These are phyloP conservation scores for Kwoniella newhampshirensis DNA, from an alignment of 768 basidiomycete genomes.

Conservation along the genomic window DNA sequence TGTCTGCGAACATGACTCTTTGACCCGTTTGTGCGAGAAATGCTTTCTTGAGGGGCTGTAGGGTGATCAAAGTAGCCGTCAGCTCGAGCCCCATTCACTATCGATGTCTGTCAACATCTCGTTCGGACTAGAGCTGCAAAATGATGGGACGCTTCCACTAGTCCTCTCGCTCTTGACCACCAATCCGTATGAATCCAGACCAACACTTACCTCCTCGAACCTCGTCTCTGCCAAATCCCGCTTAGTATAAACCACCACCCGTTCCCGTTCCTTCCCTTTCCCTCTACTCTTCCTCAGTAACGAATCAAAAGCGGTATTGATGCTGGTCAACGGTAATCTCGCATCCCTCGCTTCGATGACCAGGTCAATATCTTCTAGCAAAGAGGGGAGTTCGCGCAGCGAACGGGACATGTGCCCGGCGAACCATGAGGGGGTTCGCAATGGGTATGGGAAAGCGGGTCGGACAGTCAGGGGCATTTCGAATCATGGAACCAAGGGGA, in stretches of 20 bases:
- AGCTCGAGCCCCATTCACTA: slow-evolving; percentile 61
- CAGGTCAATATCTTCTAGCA: slow-evolving; percentile 68
- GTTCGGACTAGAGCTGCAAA: too few relatives aligned
- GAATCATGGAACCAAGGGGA: neutral
- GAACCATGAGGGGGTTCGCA: slow-evolving; percentile 85
- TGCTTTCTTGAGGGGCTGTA: slow-evolving; percentile 54
- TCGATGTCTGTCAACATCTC: slow-evolving; percentile 60
- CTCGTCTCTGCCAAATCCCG: slow-evolving; percentile 83
- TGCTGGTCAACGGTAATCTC: slow-evolving; percentile 85
- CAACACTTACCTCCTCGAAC: slow-evolving; percentile 72
- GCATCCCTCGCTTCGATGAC: slow-evolving; percentile 94
- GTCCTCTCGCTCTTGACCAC: too few relatives aligned
- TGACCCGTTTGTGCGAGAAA: slow-evolving; percentile 51
- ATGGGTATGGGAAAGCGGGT: slow-evolving; percentile 58
- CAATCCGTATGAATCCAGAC: too few relatives aligned
- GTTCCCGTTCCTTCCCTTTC: slow-evolving; percentile 61
- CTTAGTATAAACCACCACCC: slow-evolving; percentile 89
- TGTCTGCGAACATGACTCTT: slow-evolving; percentile 55
- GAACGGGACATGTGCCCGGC: slow-evolving; percentile 95
- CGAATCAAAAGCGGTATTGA: slow-evolving; percentile 85
- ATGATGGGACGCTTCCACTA: too few relatives aligned
- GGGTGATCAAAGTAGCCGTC: neutral
- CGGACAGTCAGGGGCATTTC: slow-evolving; percentile 20
- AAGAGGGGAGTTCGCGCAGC: slow-evolving; percentile 68
- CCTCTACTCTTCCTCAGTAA: slow-evolving; percentile 36